phyloP scores from a whole-genome alignment of 2,329 filamentous ascomycete genomes.

The Penicillium olsonii region DNA sequence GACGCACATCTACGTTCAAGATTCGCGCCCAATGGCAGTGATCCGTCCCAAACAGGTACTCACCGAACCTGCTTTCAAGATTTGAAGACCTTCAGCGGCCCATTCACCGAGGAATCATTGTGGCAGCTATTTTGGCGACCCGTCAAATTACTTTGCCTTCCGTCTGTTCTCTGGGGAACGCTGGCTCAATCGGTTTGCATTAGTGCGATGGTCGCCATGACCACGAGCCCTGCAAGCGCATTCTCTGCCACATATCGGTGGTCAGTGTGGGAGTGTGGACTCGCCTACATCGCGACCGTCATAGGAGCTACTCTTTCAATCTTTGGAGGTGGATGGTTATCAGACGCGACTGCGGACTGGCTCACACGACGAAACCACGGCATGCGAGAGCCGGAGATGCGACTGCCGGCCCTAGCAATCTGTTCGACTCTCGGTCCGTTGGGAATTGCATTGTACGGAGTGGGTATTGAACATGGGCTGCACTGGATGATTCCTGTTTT shows the following conservation, averaged over 20 bases:
- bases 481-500: conserved; percentile 21
- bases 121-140: conserved; percentile 54
- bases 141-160: conserved; percentile 52
- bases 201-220: background rate
- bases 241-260: background rate
- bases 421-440: conserved; percentile 29
- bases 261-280: background rate
- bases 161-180: conserved; percentile 41
- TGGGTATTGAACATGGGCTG: conserved; percentile 30
- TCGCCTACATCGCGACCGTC: background rate
- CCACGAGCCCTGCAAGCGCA: background rate
- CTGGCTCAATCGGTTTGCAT: background rate
- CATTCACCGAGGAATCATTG: conserved; percentile 49
- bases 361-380: conserved; percentile 29
- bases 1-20: background rate
- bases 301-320: background rate
- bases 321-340: conserved; percentile 49
- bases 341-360: conserved; percentile 34
- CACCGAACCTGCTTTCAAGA: background rate
- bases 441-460: conserved; percentile 33
- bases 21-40: background rate
- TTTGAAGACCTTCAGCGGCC: conserved; percentile 33
- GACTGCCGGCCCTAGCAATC: conserved; percentile 25
- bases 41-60: background rate
- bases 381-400: conserved; percentile 29